These are phyloP conservation scores for Emiliania huxleyi DNA, from an alignment of 78 protist species.

Conservation along the genomic window DNA sequence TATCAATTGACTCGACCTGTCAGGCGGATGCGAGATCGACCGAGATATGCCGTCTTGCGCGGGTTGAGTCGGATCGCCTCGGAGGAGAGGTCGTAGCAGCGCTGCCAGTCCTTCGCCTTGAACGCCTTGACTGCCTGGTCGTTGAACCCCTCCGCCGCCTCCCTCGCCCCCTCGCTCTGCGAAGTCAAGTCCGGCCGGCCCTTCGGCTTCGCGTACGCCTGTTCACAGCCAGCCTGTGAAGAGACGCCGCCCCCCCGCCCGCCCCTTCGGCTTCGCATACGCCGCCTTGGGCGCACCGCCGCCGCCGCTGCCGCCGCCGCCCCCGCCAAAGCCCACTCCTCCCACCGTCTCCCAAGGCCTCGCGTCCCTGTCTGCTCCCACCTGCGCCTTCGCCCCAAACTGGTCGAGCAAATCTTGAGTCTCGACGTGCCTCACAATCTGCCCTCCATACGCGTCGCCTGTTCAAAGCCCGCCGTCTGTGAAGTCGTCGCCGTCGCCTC, in stretches of 20 bases:
- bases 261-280: too few species aligned
- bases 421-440: neutral
- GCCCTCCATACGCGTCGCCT: neutral
- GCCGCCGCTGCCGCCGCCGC: neutral
- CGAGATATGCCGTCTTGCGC: neutral
- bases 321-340: neutral
- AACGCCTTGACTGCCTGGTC: neutral
- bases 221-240: neutral
- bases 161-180: neutral
- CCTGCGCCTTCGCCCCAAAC: neutral
- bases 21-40: too few species aligned
- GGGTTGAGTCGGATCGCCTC: slow-evolving; percentile 15
- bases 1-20: too few species aligned
- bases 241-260: neutral
- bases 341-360: slow-evolving; percentile 21
- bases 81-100: neutral
- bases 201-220: neutral
- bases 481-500: too few species aligned
- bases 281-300: too few species aligned
- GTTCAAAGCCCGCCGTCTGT: too few species aligned
- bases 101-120: neutral
- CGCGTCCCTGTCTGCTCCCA: neutral
- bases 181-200: neutral
- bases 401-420: neutral
- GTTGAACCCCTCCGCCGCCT: slow-evolving; percentile 11